A percentile compares a stretch with the other conserved stretches of the same genome.
Evolutionary conservation across 306 rosid species (phyloP).

Genomic region (Lablab purpureus): DNA sequence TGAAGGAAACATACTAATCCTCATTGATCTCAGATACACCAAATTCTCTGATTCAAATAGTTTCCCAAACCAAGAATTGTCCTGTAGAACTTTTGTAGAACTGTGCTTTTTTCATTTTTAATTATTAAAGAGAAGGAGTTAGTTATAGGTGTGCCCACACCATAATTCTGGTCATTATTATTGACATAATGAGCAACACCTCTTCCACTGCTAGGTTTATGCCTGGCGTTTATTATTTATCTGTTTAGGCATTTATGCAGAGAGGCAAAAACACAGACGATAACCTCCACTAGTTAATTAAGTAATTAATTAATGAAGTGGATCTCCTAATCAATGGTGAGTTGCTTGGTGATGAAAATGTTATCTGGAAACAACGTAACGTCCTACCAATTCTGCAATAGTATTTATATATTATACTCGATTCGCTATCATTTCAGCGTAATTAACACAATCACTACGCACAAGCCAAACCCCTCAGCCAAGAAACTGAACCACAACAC

Average conservation of each 20-base stretch:
- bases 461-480: constrained; percentile 55
- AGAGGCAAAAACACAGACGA: no score
- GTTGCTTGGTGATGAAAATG: constrained; percentile 28
- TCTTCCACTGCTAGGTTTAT: not conserved
- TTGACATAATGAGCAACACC: not conserved
- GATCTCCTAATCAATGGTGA: constrained; percentile 27
- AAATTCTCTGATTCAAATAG: constrained; percentile 9
- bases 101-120: not conserved
- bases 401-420: constrained; percentile 19
- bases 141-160: constrained; percentile 27
- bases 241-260: no score
- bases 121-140: not conserved
- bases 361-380: constrained; percentile 43
- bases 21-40: not conserved
- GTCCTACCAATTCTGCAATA: constrained; percentile 30
- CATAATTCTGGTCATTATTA: not conserved
- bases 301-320: not conserved
- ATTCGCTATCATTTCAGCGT: constrained; percentile 58
- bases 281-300: no score
- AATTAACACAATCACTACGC: constrained; percentile 51
- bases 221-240: not conserved
- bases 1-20: not conserved
- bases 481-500: constrained; percentile 51
- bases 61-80: no score
- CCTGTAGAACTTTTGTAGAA: not conserved